These are phyloP conservation scores for Camelina sativa DNA, from an alignment of 345 rosid species.

Conservation along the genomic window DNA sequence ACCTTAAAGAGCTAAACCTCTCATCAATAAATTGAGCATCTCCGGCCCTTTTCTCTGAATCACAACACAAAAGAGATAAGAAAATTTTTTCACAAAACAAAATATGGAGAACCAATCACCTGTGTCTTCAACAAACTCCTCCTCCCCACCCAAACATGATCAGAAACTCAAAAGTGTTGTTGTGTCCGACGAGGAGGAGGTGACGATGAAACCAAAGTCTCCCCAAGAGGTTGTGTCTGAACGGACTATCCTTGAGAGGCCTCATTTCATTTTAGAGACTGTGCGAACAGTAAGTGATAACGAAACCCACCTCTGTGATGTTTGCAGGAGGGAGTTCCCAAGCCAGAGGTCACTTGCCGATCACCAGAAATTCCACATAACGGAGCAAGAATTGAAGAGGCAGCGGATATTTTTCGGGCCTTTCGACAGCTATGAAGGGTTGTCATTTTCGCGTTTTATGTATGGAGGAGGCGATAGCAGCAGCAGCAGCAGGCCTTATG, in stretches of 20 bases:
- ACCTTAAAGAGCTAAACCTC: not conserved
- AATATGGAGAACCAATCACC: not conserved
- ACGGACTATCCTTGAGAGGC: not conserved
- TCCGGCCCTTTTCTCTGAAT: not conserved
- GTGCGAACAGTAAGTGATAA: not conserved
- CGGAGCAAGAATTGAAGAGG: no score
- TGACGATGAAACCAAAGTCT: not conserved
- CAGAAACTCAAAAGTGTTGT: not conserved
- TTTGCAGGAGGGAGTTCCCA: not conserved
- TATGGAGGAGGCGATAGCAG: not conserved
- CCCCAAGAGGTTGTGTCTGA: not conserved
- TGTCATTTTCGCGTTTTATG: not conserved
- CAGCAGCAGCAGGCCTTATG: not conserved
- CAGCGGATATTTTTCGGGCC: not conserved
- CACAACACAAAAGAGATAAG: not conserved
- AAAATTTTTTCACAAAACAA: not conserved
- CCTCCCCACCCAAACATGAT: slow-evolving; percentile 1
- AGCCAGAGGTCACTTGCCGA: not conserved
- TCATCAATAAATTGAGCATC: not conserved
- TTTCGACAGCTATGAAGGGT: not conserved
- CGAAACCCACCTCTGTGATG: not conserved
- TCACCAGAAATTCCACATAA: not conserved
- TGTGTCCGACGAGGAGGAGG: not conserved
- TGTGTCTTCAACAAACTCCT: slow-evolving; percentile 15
- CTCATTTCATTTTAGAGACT: not conserved